phyloP scores from a whole-genome alignment of 441 rosid species.

The Populus hybrid region DNA sequence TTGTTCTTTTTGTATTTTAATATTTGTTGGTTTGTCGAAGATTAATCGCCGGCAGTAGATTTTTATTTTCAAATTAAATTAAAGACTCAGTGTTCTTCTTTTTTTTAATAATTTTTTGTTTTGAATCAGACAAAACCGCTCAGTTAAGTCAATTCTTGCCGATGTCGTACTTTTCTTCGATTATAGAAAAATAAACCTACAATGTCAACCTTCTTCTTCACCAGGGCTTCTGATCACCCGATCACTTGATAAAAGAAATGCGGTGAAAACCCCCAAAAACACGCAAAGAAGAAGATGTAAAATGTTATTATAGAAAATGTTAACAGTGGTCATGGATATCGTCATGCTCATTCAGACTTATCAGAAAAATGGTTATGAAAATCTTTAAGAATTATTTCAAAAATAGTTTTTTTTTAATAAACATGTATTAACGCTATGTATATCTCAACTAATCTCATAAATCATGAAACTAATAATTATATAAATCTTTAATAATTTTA shows the following conservation, averaged over 20 bases:
- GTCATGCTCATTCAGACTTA: background rate
- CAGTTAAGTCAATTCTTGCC: background rate
- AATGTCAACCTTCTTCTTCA: background rate
- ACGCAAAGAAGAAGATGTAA: too few relatives aligned
- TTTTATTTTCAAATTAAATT: background rate
- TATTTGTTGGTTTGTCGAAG: background rate
- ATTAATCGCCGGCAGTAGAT: conserved; percentile 7
- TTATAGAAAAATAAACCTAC: too few relatives aligned
- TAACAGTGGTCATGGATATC: too few relatives aligned
- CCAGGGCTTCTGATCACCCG: background rate
- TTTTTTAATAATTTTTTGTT: too few relatives aligned
- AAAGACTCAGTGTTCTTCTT: too few relatives aligned
- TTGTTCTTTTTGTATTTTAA: background rate
- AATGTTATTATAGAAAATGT: background rate
- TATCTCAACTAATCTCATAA: too few relatives aligned
- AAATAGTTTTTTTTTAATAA: too few relatives aligned
- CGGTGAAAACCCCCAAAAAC: background rate
- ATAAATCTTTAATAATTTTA: too few relatives aligned
- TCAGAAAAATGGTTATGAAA: background rate
- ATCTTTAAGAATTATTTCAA: too few relatives aligned
- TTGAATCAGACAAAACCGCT: background rate
- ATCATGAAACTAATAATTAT: too few relatives aligned
- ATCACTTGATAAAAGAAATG: too few relatives aligned
- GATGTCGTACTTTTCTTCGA: background rate
- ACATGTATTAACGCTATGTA: too few relatives aligned